Evolutionary conservation across 345 rosid genomes (phyloP), one percentile per base, ranked within the genome.

Genomic region (Stellera chamaejasme): DNA sequence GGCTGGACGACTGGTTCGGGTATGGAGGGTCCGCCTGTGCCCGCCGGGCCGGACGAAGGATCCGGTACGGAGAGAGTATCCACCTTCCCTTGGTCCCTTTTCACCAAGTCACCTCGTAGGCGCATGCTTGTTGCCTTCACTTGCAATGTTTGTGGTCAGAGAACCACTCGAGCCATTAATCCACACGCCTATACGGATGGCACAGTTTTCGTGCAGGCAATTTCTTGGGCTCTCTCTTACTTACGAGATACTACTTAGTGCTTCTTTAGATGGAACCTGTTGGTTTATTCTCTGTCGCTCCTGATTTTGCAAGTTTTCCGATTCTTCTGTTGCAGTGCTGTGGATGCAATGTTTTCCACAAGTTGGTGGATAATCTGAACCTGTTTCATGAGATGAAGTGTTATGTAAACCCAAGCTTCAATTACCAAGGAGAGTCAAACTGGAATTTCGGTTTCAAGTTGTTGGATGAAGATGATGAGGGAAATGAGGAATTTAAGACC

Each of bases 1-100:
- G 95, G 98, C 2, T 91, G 96, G 98, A 91, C 92, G 0, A 91
- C 98, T 1, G 90, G 90, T 41, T 91, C 96, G 4, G 96, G 98
- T 16, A 83, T 91, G 98, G 92, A 88, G 72, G 98, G 98, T 3
- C 96, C 96, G 0, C 61, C 92, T 1, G 77, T 65, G 45, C 88
- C 96, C 10, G 91, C 71, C 0, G 77, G 81, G 27, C 50, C 78
- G 0, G 87, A 80, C 14, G 79, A 56, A 4, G 76, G 74, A 48
- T 69, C 69, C 27, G 60, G 56, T 54, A 66, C 70, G 54, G 91
- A 69, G 66, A 83, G 69, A 43, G 76, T 82, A 41, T 85, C 96
- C 12, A 85, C 96, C 16, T 76, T 91, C 15, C 98, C 98, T 4
- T 91, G 96, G 87, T 91, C 96, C 11, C 77, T 91, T 47, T 88